phyloP scores from a whole-genome alignment of 2,329 filamentous ascomycete genomes.

The Fusarium brevicatenulatum region DNA sequence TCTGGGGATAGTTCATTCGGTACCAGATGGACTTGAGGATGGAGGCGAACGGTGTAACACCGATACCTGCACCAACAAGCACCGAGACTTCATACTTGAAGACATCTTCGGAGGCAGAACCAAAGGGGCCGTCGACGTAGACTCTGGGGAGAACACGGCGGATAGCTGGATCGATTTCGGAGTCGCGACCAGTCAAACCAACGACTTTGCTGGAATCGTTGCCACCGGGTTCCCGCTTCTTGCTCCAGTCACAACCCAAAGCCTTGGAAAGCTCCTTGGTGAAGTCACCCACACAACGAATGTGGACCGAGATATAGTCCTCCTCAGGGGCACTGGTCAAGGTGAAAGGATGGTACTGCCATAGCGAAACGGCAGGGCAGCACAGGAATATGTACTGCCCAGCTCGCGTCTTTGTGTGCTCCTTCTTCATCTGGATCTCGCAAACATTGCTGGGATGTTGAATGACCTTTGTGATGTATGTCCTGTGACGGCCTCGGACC shows the following conservation, averaged over 20 bases:
- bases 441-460: slow-evolving; percentile 90
- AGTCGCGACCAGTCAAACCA: slow-evolving; percentile 69
- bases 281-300: slow-evolving; percentile 85
- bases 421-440: slow-evolving; percentile 93
- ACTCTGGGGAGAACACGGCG: slow-evolving; percentile 80
- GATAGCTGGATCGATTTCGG: slow-evolving; percentile 73
- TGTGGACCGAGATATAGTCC: slow-evolving; percentile 88
- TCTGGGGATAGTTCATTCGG: slow-evolving; percentile 86
- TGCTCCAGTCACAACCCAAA: slow-evolving; percentile 79
- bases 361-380: slow-evolving; percentile 85
- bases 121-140: slow-evolving; percentile 87
- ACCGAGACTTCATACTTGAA: slow-evolving; percentile 88
- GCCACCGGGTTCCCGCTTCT: slow-evolving; percentile 43
- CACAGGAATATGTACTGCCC: slow-evolving; percentile 92
- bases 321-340: slow-evolving; percentile 88
- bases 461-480: slow-evolving; percentile 87
- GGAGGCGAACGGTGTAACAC: slow-evolving; percentile 86
- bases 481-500: slow-evolving; percentile 82
- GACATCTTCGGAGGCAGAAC: slow-evolving; percentile 86
- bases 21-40: slow-evolving; percentile 95
- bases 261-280: slow-evolving; percentile 75
- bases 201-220: slow-evolving; percentile 72
- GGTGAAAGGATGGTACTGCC: slow-evolving; percentile 91
- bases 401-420: slow-evolving; percentile 81
- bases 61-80: slow-evolving; percentile 84